A percentile compares a stretch with the other conserved stretches of the same genome.
Conservation (phyloP, 176 grass and related monocot genomes). For the Pharus latifolius region DNA sequence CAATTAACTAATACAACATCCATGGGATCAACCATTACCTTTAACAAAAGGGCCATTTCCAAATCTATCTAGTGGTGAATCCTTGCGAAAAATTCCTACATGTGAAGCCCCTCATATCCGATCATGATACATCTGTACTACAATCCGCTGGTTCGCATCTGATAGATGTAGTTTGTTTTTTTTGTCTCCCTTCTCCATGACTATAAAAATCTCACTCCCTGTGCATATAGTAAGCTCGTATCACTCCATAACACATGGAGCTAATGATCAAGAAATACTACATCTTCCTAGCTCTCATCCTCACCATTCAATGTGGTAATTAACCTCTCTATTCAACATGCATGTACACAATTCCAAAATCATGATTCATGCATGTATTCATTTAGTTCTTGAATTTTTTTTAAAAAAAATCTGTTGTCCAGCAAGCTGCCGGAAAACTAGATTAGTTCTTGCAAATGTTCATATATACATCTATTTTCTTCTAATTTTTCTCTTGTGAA, state of each 20-base stretch:
- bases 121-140: too few species aligned
- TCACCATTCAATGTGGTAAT: conserved; percentile 11
- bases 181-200: not conserved
- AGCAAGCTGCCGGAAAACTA: too few species aligned
- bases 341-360: not conserved
- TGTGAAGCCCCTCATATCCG: too few species aligned
- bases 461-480: not conserved
- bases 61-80: conserved; percentile 19
- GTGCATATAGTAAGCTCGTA: not conserved
- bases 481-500: not conserved
- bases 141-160: too few species aligned
- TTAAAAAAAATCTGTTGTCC: too few species aligned
- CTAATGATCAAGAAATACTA: not conserved
- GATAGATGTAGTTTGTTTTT: too few species aligned
- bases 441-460: too few species aligned
- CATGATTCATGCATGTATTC: not conserved
- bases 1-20: not conserved
- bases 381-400: too few species aligned
- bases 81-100: too few species aligned
- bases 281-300: not conserved
- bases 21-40: too few species aligned
- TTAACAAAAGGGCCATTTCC: not conserved
- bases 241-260: not conserved
- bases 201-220: not conserved
- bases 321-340: not conserved